Base-by-base conservation (phyloP, 2,329 filamentous ascomycete species). In the Curvularia eragrostidis region DNA sequence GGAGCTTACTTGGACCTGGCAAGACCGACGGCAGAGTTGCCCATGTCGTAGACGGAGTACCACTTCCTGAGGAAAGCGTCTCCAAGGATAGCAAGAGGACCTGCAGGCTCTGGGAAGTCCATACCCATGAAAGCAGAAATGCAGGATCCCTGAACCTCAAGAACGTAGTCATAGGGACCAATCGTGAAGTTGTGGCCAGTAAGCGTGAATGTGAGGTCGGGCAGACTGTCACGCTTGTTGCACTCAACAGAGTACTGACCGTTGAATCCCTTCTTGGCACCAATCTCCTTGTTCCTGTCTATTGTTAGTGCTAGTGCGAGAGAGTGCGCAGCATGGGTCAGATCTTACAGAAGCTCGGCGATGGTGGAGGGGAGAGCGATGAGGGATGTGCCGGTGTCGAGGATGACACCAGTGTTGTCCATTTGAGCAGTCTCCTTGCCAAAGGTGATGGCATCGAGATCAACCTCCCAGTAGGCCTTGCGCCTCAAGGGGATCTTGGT, bases 401-500 rank as follows among this genome's bases (percentile, higher is more conserved):
- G 91, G 66, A 99, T 97, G 71, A 93, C 91, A 81, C 95, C 96
- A 58, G 93, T 97, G 84, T 91, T 87, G 66, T 98, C 94, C 65
- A 98, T 88, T 79, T 97, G 90, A 61, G 93, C 93, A 66, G 87
- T 89, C 75, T 91, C 87, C 52, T 93, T 85, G 70, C 95, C 96
- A 65, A 97, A 92, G 54, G 90, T 88, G 81, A 99, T 95, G 64
- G 92, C 85, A 73, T 98, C 89, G 61, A 99, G 88, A 73, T 98
- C 93, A 54, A 99, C 94, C 85, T 99, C 95, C 95, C 95, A 99
- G 87, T 99, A 99, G 48, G 95, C 95, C 89, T 98, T 98, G 78
- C 95, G 91, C 79, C 95, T 91, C 69, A 99, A 87, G 54, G 95
- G 95, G 68, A 99, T 92, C 79, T 93, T 96, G 77, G 89, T 91